Base-by-base conservation (phyloP, 352 stramenopile genomes). In the Phytopythium chamaehyphon region DNA sequence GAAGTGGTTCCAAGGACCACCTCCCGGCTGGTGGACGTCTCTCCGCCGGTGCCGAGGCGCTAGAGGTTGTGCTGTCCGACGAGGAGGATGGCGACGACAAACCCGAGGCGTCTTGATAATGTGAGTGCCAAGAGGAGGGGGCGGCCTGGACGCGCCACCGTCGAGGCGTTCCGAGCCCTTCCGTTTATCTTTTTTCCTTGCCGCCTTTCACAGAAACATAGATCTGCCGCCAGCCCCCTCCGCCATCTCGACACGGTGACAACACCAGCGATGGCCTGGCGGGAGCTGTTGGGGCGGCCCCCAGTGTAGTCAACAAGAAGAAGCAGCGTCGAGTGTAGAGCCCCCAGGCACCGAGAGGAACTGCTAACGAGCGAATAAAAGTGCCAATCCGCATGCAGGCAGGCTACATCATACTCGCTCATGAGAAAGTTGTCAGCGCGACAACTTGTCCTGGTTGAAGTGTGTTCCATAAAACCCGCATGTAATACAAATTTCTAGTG, bases 21-120 rank as follows among this genome's bases (percentile, higher is more conserved):
- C 12, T 65, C 44, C 62, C 61, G 31, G 66, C 62, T 45, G 40
- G 55, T 22, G 49, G 70, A 11, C 68, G 68, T 23, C 47, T 72
- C 24, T 77, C 68, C 21, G 54, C 62, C 35, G 56, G 56, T 56
- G 49, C 64, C 57, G 68, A 77, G 49, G 51, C 62, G 54, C 70
- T 77, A 61, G 68, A 74, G 55, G 59, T 74, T 40, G 64, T 77
- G 53, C 51, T 74, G 39, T 74, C 68, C 33, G 68, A 77, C 28
- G 68, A 77, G 28, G 63, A 76, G 37, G 64, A 71, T 12, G 67
- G 69, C 14, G 62, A 76, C 19, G 66, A 49, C 18, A 66, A 66
- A 49, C 47, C 59, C 18, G 55, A 67, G 40, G 49, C 63, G 51
- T 72, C 59, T 21, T 75, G 70, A 53, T 40, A 40, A 33, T 40